Evolutionary conservation across 768 basidiomycete genomes (phyloP), one percentile per base, ranked within the genome.

Genomic region (Favolaschia claudopus): DNA sequence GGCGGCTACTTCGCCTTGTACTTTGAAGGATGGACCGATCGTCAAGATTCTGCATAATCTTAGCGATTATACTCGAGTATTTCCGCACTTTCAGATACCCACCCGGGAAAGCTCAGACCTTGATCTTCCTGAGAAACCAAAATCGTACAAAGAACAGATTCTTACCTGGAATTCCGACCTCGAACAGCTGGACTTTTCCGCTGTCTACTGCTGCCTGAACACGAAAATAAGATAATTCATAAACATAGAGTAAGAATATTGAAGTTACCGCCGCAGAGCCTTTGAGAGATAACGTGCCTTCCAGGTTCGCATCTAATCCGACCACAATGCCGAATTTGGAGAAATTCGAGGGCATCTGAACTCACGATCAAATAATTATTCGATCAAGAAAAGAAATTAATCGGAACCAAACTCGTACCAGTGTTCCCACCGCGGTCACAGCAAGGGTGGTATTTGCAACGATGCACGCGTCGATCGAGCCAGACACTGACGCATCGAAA

Each of bases 11-110:
- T 70, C 51, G 0, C 60, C 78, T n/a, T 70, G 57, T 51, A 80
- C 65, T 40, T 74, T 65, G 70, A 80, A 80, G 1, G 69, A 63
- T 6, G 80, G 78, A 7, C 78, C 80, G 44, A 81, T 36, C 4
- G 63, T 70, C 17, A 82, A 62, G 55, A 81, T 73, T 5, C 79
- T 79, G 53, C 20, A 6, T 9, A 17, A 14, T 10, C 33, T 42
- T 24, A 34, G 46, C 15, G 8, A 37, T 19, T n/a, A 17, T 10
- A 19, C 37, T 13, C 19, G n/a, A 15, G 14, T 17, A 44, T 22
- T 19, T 22, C 19, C 8, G 22, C 7, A 29, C 55, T 13, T 12
- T n/a, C 9, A 31, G 27, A 14, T 1, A 52, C 69, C 33, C 61
- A 74, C 74, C 72, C 73, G n/a, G 78, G 74, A 58, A 78, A 71